Conservation (phyloP, 257 asterid genomes). For the Capsicum rhomboideum region DNA sequence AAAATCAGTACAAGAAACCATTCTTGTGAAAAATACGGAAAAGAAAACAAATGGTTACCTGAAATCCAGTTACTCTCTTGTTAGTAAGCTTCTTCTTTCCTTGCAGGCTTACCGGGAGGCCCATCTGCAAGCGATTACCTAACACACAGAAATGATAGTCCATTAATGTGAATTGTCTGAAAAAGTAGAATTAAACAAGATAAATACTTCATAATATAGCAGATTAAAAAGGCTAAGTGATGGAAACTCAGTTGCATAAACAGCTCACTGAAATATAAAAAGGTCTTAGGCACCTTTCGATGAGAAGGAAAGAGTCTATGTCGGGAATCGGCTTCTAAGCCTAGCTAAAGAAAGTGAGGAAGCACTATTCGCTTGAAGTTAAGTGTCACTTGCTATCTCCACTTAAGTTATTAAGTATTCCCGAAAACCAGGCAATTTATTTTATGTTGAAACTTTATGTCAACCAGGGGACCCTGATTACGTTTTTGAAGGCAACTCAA, state of each 20-base stretch:
- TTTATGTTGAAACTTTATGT: no score
- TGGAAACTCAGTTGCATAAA: neutral
- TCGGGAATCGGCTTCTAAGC: no score
- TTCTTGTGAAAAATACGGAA: neutral
- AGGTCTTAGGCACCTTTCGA: no score
- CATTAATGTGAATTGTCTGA: neutral
- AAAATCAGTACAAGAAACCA: neutral
- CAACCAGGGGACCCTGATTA: no score
- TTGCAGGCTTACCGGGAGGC: conserved; percentile 44
- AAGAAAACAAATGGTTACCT: conserved; percentile 28
- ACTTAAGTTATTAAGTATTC: no score
- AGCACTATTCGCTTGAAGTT: no score
- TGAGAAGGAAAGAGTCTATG: no score
- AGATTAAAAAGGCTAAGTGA: neutral
- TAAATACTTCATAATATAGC: neutral
- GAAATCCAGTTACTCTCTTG: conserved; percentile 81
- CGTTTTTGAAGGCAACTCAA: neutral
- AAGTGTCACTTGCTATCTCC: no score
- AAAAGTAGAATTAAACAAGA: neutral
- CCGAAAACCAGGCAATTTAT: no score
- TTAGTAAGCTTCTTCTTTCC: conserved; percentile 66
- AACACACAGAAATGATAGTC: neutral
- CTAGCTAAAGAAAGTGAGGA: no score
- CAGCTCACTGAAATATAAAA: neutral
- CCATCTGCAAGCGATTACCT: conserved; percentile 52